phyloP scores from a whole-genome alignment of 352 stramenopile species.

The Aphanomyces astaci region DNA sequence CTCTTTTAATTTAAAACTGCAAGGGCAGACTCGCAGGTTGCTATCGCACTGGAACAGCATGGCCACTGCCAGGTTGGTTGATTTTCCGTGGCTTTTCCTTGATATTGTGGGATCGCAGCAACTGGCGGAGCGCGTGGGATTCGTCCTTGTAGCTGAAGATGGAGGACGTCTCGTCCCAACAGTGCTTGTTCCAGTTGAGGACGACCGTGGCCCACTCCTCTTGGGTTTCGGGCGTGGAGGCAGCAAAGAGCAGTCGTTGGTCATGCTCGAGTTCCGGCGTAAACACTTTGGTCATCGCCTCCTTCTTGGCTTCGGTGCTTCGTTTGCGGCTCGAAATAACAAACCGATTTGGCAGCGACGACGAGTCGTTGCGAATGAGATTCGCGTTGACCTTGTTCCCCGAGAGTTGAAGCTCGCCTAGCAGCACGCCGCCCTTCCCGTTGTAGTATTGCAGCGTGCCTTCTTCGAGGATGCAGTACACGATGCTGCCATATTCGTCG shows the following conservation, averaged over 20 bases:
- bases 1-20: not conserved
- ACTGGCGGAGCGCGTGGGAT: constrained; percentile 31
- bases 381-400: constrained; percentile 70
- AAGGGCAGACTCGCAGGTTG: not conserved
- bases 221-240: constrained; percentile 36
- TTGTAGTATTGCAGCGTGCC: constrained; percentile 75
- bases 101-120: not conserved
- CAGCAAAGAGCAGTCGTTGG: constrained; percentile 24
- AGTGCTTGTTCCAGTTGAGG: constrained; percentile 81
- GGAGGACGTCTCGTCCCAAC: constrained; percentile 71
- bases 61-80: constrained; percentile 3
- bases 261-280: not conserved
- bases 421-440: constrained; percentile 49
- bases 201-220: constrained; percentile 69
- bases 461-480: constrained; percentile 83
- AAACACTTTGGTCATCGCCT: not conserved
- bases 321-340: constrained; percentile 8
- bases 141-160: constrained; percentile 73
- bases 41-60: constrained; percentile 7
- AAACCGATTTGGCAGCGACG: constrained; percentile 48
- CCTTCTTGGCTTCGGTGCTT: not conserved
- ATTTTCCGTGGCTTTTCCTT: constrained; percentile 12
- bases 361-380: constrained; percentile 44
- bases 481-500: constrained; percentile 41
- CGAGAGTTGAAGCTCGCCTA: constrained; percentile 57